These are phyloP conservation scores for Komagataella ulmi DNA, from an alignment of 805 yeast genomes.

Conservation along the genomic window DNA sequence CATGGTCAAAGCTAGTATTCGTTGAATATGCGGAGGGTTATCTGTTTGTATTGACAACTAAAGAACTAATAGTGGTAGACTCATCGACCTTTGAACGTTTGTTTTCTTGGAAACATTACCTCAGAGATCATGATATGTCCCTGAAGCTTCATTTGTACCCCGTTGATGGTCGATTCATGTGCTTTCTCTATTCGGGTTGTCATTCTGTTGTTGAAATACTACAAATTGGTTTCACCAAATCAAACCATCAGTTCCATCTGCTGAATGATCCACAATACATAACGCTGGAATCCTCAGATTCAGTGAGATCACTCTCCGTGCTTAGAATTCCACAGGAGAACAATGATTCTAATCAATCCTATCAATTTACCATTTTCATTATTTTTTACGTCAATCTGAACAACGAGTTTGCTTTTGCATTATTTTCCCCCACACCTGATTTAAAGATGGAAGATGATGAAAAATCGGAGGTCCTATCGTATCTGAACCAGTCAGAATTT, in stretches of 20 bases:
- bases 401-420: neutral
- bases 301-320: constrained; percentile 1
- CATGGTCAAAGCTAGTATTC: constrained; percentile 41
- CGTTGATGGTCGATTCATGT: constrained; percentile 11
- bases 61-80: constrained; percentile 45
- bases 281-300: neutral
- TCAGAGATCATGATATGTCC: constrained; percentile 42
- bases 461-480: neutral
- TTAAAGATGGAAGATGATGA: neutral
- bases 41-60: constrained; percentile 48
- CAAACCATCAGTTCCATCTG: constrained; percentile 8
- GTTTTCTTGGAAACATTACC: constrained; percentile 63
- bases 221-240: constrained; percentile 15
- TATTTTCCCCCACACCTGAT: neutral
- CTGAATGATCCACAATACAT: constrained; percentile 5
- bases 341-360: neutral
- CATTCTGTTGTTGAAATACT: constrained; percentile 15
- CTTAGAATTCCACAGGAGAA: neutral
- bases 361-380: neutral
- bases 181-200: neutral
- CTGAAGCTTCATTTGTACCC: constrained; percentile 19
- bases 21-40: constrained; percentile 18
- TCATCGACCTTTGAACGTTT: constrained; percentile 24
- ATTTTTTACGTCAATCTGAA: neutral
- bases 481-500: neutral